Conservation (phyloP, 345 rosid species). For the Crucihimalaya himalaica region DNA sequence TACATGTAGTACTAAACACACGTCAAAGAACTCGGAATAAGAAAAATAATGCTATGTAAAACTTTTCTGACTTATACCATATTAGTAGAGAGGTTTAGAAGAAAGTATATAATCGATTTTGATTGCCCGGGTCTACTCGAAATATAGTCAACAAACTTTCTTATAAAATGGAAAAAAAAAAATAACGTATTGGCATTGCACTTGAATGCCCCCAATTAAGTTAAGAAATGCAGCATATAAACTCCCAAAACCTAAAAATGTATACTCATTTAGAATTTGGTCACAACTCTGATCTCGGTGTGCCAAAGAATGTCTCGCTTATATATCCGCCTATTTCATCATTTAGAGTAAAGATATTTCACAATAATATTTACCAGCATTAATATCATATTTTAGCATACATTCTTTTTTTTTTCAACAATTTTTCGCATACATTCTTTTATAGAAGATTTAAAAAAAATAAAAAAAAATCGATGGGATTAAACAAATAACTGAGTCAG, state of each 20-base stretch:
- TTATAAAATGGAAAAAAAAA: too few relatives aligned
- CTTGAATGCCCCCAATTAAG: neutral
- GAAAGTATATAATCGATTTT: neutral
- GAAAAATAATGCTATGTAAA: neutral
- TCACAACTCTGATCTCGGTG: neutral
- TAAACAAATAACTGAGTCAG: conserved; percentile 7
- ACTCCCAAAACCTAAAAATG: neutral
- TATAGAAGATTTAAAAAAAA: too few relatives aligned
- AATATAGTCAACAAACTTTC: neutral
- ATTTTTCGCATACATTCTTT: neutral
- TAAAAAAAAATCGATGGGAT: neutral
- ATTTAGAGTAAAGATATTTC: neutral
- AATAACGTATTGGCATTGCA: neutral
- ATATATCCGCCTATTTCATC: neutral
- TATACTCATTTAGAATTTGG: neutral
- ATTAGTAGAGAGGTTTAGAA: neutral
- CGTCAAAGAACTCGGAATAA: conserved; percentile 22
- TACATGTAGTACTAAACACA: neutral
- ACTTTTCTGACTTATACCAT: neutral
- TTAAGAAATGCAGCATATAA: neutral
- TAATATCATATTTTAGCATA: neutral
- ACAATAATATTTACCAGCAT: neutral
- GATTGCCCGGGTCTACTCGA: neutral
- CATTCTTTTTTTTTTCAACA: too few relatives aligned
- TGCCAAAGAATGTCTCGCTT: neutral